Percentiles rank a stretch among this genome's conserved stretches.
Evolutionary conservation across 148 eudicot species (phyloP).

Genomic region (Rhododendron mucronatum): DNA sequence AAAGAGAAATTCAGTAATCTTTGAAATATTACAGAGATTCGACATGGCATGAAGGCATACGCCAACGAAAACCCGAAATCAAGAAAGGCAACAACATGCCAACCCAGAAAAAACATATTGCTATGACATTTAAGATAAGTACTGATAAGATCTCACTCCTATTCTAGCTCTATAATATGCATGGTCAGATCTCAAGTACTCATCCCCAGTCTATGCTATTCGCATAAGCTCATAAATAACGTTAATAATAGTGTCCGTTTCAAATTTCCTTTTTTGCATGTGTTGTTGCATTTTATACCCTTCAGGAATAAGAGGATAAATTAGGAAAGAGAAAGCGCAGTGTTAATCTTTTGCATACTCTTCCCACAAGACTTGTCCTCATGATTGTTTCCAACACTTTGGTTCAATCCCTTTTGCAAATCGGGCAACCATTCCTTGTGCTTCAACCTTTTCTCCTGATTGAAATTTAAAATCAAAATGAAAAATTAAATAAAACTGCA

Average conservation of each 20-base stretch:
- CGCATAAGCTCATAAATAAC: not conserved
- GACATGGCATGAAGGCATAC: no score
- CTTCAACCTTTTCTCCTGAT: conserved; percentile 22
- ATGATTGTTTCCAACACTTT: conserved; percentile 6
- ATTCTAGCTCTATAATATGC: conserved; percentile 9
- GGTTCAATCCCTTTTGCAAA: conserved; percentile 38
- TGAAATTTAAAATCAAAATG: not conserved
- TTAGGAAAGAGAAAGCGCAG: conserved; percentile 43
- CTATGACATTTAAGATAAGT: conserved; percentile 20
- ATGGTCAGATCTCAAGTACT: conserved; percentile 48
- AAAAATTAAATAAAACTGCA: not conserved
- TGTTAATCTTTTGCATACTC: conserved; percentile 26
- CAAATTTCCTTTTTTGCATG: not conserved
- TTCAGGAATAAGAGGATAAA: conserved; percentile 15
- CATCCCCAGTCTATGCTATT: conserved; percentile 17
- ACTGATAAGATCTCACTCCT: conserved; percentile 42
- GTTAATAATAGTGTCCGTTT: not conserved
- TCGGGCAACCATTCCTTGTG: conserved; percentile 29
- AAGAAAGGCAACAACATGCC: no score
- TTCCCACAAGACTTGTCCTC: conserved; percentile 12
- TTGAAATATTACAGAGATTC: no score
- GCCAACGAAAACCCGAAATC: no score
- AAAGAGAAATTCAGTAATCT: no score
- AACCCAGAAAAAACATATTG: not conserved
- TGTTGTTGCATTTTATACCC: not conserved